Base-by-base conservation (phyloP, 306 rosid species). In the Medicago lupulina region DNA sequence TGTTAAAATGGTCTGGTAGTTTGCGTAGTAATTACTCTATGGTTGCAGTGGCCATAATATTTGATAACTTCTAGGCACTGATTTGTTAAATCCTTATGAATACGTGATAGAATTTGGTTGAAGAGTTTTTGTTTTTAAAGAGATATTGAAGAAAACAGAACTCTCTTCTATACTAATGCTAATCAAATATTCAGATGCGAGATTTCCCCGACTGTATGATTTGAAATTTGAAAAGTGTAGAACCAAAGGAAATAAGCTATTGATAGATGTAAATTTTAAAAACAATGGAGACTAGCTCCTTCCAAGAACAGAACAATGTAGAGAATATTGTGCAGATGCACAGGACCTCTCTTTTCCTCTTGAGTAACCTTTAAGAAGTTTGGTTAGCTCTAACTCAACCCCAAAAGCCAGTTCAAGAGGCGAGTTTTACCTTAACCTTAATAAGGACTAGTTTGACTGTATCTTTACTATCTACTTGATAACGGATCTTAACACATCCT, bases 61-160 rank as follows among this genome's bases (percentile, higher is more conserved):
- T n/a, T 12, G 15, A 49, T 59, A 59, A 47, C 15, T 34, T 63
- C 40, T 31, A 43, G 47, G 40, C 46, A 63, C 41, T 71, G 51
- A 75, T 47, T 15, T 79, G 43, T 61, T 78, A 41, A 71, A n/a
- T 46, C 12, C 9, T 12, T 59, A 53, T 7, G 70, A 69, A 50
- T 28, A 53, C 2, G 49, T 41, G 25, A 75, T 18, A 13, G 25
- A 57, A 38, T 4, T 59, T 12, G 47, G 36, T 67, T 44, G 8
- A 18, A 9, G 14, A 13, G 3, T 1, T 39, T 40, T 76, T 76
- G 12, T 47, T 74, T 44, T 67, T 17, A 14, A 17, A 8, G 54
- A 76, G 25, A 62, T 47, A 38, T 28, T 28, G 31, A 36, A 38
- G 44, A 36, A 50, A 14, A 71, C 53, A 8, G 17, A 39, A 11